Evolutionary conservation across 768 basidiomycete species (phyloP).

Genomic region (Dacryopinax spathularia): DNA sequence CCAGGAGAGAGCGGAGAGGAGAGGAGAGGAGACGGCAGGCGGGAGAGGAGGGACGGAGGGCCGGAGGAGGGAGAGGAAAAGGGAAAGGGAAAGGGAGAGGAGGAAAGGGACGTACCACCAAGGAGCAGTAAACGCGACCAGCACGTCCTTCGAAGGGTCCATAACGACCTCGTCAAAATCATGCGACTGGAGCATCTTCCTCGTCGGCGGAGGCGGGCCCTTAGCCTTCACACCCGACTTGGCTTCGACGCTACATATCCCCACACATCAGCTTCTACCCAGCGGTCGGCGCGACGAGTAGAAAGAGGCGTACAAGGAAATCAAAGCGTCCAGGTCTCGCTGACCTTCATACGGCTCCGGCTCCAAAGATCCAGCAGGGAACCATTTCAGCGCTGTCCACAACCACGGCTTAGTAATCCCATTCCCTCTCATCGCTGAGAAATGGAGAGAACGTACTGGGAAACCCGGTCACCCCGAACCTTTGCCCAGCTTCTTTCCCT

Average conservation of each 20-base stretch:
- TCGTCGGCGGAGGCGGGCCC: constrained; percentile 71
- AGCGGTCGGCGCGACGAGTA: neutral
- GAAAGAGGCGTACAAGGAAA: constrained; percentile 44
- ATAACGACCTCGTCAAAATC: constrained; percentile 66
- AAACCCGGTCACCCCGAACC: constrained; percentile 69
- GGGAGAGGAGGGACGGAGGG: neutral
- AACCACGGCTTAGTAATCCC: constrained; percentile 9
- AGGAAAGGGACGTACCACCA: constrained; percentile 21
- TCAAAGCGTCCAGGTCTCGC: constrained; percentile 67
- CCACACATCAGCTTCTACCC: neutral
- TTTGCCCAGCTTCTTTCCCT: constrained; percentile 56
- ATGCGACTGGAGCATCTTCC: constrained; percentile 43
- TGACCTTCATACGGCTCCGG: constrained; percentile 57
- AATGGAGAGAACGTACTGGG: constrained; percentile 48
- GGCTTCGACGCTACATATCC: constrained; percentile 54
- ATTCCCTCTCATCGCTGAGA: neutral
- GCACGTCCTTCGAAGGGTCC: constrained; percentile 57
- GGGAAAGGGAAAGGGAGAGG: neutral
- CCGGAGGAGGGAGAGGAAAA: no score
- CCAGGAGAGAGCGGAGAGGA: no score
- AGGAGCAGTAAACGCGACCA: constrained; percentile 62
- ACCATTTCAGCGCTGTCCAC: constrained; percentile 78
- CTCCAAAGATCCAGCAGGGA: constrained; percentile 44
- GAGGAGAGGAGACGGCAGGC: neutral
- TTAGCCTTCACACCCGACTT: constrained; percentile 75